A percentile compares a stretch with the other conserved stretches of the same genome.
Evolutionary conservation across 164 flowering plant species (phyloP).

Genomic region (Piper betle): DNA sequence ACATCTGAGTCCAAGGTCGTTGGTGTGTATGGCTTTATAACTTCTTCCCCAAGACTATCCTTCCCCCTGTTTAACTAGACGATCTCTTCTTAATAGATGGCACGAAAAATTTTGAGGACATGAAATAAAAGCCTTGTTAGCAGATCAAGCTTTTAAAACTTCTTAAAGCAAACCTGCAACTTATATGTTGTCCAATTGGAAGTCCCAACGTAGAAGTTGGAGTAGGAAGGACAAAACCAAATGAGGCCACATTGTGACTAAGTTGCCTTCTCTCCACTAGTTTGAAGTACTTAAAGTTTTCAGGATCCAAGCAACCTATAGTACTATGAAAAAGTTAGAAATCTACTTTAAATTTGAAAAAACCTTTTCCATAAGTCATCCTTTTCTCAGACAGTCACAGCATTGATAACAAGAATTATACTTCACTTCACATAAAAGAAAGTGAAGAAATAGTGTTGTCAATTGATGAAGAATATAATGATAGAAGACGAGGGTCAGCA

Average conservation of each 20-base stretch:
- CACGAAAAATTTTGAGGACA: no score
- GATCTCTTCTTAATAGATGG: no score
- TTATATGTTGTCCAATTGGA: conserved; percentile 93
- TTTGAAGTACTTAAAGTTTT: conserved; percentile 71
- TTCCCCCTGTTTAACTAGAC: conserved; percentile 49
- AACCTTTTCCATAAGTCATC: no score
- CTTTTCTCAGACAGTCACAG: not conserved
- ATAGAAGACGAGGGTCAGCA: no score
- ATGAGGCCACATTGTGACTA: conserved; percentile 96
- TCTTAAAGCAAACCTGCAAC: conserved; percentile 52
- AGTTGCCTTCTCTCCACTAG: conserved; percentile 67
- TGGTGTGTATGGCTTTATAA: conserved; percentile 92
- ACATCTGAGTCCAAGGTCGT: conserved; percentile 94
- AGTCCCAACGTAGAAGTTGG: conserved; percentile 87
- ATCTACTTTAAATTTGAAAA: no score
- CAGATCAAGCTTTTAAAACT: not conserved
- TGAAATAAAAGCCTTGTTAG: not conserved
- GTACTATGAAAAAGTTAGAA: not conserved
- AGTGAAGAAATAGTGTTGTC: no score
- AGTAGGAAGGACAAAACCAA: conserved; percentile 69
- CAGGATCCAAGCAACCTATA: conserved; percentile 71
- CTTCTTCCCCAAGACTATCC: conserved; percentile 83
- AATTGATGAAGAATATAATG: no score
- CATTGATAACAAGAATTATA: not conserved
- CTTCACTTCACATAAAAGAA: no score